Conservation (phyloP, 1,139 yeast genomes). For the Candida dubliniensis region DNA sequence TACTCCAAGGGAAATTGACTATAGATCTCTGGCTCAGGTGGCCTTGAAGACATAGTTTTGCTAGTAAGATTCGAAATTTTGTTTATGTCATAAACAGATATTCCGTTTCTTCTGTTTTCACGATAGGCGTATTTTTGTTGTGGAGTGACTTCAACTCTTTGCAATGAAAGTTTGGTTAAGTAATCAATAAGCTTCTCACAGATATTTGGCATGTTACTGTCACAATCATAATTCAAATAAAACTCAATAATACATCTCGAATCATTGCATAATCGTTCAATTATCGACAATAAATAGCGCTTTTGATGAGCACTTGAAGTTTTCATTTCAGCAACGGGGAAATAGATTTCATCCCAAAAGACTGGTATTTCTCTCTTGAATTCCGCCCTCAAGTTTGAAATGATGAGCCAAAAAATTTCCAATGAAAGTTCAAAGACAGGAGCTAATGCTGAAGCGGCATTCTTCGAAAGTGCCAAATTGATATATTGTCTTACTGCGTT, state of each 20-base stretch:
- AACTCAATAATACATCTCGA: slow-evolving; percentile 90
- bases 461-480: slow-evolving; percentile 79
- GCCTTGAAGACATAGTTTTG: slow-evolving; percentile 59
- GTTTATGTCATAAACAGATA: slow-evolving; percentile 73
- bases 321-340: slow-evolving; percentile 90
- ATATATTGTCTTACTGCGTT: slow-evolving; percentile 84
- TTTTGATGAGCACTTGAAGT: slow-evolving; percentile 92
- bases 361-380: slow-evolving; percentile 94
- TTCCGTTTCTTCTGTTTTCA: slow-evolving; percentile 58
- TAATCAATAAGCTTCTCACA: slow-evolving; percentile 82
- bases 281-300: slow-evolving; percentile 74
- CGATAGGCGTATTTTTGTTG: slow-evolving; percentile 66
- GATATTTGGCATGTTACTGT: slow-evolving; percentile 75
- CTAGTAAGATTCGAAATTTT: slow-evolving; percentile 77
- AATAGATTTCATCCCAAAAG: slow-evolving; percentile 87
- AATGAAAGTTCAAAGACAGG: slow-evolving; percentile 90
- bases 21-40: slow-evolving; percentile 60
- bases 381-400: slow-evolving; percentile 79
- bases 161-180: slow-evolving; percentile 69
- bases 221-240: slow-evolving; percentile 94
- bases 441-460: slow-evolving; percentile 89
- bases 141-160: slow-evolving; percentile 70
- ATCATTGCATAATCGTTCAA: slow-evolving; percentile 81
- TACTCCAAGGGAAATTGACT: slow-evolving; percentile 71
- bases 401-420: slow-evolving; percentile 89